Conservation (phyloP, 352 stramenopile species). For the Detonula confervacea region DNA sequence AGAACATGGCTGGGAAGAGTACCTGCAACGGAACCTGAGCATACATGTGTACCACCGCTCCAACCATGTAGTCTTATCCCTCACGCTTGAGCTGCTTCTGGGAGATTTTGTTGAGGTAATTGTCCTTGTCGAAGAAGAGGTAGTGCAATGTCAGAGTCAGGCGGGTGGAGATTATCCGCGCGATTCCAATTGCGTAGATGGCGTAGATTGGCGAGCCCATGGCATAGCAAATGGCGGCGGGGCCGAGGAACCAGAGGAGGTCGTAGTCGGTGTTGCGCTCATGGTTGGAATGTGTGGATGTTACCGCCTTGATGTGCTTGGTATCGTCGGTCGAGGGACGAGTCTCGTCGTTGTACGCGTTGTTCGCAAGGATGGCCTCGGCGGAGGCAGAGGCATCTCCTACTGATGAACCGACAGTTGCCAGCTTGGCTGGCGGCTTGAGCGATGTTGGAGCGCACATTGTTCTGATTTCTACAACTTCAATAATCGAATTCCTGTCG, state of each 20-base stretch:
- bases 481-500: too few relatives aligned
- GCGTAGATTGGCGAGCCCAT: conserved; percentile 54
- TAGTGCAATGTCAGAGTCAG: conserved; percentile 68
- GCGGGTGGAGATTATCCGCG: conserved; percentile 60
- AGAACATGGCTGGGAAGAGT: conserved; percentile 75
- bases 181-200: conserved; percentile 67
- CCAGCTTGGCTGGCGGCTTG: conserved; percentile 22
- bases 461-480: conserved; percentile 6
- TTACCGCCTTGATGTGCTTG: conserved; percentile 59
- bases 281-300: conserved; percentile 65
- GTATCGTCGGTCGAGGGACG: conserved; percentile 54
- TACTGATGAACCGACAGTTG: conserved; percentile 21
- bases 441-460: conserved; percentile 53
- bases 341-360: conserved; percentile 50
- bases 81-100: conserved; percentile 69
- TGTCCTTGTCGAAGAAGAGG: conserved; percentile 71
- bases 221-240: conserved; percentile 49
- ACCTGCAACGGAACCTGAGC: conserved; percentile 65
- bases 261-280: conserved; percentile 64
- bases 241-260: conserved; percentile 60
- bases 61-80: conserved; percentile 67
- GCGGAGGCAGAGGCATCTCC: conserved; percentile 47
- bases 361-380: conserved; percentile 45
- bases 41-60: conserved; percentile 69
- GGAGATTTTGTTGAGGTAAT: conserved; percentile 71